Conservation (phyloP, 2,329 filamentous ascomycete species). For the Salinomyces thailandicus region DNA sequence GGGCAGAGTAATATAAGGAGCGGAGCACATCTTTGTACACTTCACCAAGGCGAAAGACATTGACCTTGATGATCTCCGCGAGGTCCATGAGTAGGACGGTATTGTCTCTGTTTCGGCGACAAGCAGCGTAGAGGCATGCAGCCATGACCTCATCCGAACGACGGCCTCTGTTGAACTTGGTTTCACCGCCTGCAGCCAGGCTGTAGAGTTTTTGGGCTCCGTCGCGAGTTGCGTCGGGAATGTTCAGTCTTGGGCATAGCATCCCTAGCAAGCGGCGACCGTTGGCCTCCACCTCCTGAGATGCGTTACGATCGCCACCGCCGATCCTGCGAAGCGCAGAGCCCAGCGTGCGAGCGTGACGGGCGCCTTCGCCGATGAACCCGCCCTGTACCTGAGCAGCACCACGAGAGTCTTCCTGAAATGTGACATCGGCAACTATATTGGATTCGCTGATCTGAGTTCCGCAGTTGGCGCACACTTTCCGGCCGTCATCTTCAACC, state of each 20-base stretch:
- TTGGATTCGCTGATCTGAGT: conserved; percentile 73
- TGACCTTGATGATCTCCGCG: conserved; percentile 71
- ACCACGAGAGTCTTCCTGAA: conserved; percentile 76
- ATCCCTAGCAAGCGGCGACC: conserved; percentile 34
- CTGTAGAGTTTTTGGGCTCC: conserved; percentile 35
- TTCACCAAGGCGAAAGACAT: conserved; percentile 84
- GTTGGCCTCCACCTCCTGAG: conserved; percentile 44
- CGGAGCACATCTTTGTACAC: conserved; percentile 77
- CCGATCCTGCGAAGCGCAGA: conserved; percentile 35
- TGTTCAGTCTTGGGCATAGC: conserved; percentile 29
- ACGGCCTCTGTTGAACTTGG: conserved; percentile 68
- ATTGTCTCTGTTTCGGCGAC: conserved; percentile 66
- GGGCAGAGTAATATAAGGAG: conserved; percentile 49
- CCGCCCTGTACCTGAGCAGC: conserved; percentile 85
- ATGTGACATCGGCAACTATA: conserved; percentile 84
- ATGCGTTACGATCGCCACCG: conserved; percentile 38
- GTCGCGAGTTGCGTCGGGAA: conserved; percentile 27
- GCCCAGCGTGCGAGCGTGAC: conserved; percentile 56
- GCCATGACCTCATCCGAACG: conserved; percentile 75
- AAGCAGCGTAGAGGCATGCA: conserved; percentile 85
- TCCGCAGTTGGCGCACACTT: conserved; percentile 73
- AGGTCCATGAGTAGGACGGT: conserved; percentile 92
- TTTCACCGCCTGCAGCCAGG: conserved; percentile 47
- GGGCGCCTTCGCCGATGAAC: conserved; percentile 76
- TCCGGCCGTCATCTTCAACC: conserved; percentile 28